Base-by-base conservation (phyloP, 2,329 filamentous ascomycete species). In the Aspergillus flavus region DNA sequence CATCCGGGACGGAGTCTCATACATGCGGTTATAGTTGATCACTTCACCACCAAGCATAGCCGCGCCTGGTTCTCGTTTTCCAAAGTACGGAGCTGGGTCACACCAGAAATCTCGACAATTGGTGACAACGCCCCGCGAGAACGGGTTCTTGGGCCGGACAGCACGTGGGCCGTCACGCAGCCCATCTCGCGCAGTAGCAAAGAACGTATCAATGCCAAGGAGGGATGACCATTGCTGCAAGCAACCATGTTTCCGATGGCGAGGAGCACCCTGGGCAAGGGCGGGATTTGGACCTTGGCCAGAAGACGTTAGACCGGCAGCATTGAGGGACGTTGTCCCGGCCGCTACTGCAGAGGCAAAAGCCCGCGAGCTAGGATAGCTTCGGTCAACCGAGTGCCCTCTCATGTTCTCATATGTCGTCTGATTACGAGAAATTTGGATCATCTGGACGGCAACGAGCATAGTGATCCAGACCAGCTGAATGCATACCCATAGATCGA, bases 101-200 rank as follows among this genome's bases (percentile, higher is more conserved):
- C 91, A 94, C 93, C 94, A 98, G 76, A 99, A 99, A 78, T 99
- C 96, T 68, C 87, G 90, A 79, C 95, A 99, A 75, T 99, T 99
- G 63, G 89, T 86, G n/a, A 96, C 71, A 45, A 93, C 84, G 9
- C 95, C 95, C 36, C 89, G 85, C 62, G 89, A 94, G 77, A 94
- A 99, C 0, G 94, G 94, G 75, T 98, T 99, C 68, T 84, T 84
- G 74, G 85, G 85, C 61, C 84, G 83, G 66, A 68, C 84, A 79
- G 69, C 73, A 63, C 70, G 78, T 66, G 68, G 79, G 68, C 69
- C 79, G 82, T 84, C 79, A 64, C 74, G 70, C 6, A 90, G 89
- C 0, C 91, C 92, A 58, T 91, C 88, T 48, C 93, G 86, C 1
- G 95, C 93, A 1, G 94, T 97, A 69, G 94, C 92, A 67, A 98